A percentile compares a stretch with the other conserved stretches of the same genome.
Conservation (phyloP, 2,329 filamentous ascomycete species). For the Knoxdaviesia proteae region DNA sequence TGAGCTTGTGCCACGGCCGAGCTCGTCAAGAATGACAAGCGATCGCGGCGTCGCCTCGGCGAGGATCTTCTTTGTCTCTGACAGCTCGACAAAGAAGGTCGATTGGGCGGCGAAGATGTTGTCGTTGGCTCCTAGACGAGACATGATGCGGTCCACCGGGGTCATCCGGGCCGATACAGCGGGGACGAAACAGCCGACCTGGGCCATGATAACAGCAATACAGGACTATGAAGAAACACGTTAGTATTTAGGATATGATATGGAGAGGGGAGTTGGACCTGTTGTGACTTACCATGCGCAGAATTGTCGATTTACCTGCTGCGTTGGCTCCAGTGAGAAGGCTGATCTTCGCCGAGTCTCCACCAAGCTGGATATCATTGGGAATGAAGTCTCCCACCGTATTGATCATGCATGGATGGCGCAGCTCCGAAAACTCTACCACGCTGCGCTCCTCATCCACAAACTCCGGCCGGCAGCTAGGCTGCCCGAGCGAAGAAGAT, state of each 20-base stretch:
- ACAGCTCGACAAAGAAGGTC: slow-evolving; percentile 94
- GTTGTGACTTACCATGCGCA: slow-evolving; percentile 55
- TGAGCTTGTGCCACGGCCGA: slow-evolving; percentile 82
- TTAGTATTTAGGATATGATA: background rate
- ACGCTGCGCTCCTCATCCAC: slow-evolving; percentile 67
- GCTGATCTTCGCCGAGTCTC: slow-evolving; percentile 62
- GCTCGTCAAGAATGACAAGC: slow-evolving; percentile 88
- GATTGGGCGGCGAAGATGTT: slow-evolving; percentile 97
- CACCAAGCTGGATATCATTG: slow-evolving; percentile 78
- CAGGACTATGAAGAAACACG: slow-evolving; percentile 42
- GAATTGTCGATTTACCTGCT: slow-evolving; percentile 86
- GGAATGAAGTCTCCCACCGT: slow-evolving; percentile 89
- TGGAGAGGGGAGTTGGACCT: too few species aligned
- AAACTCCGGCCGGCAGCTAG: slow-evolving; percentile 76
- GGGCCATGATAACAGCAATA: slow-evolving; percentile 89
- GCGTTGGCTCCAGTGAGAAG: slow-evolving; percentile 91
- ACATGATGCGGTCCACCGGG: slow-evolving; percentile 95
- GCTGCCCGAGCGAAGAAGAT: slow-evolving; percentile 63
- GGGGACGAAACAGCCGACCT: slow-evolving; percentile 84
- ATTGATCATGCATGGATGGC: slow-evolving; percentile 85
- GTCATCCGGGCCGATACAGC: slow-evolving; percentile 66
- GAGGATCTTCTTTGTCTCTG: slow-evolving; percentile 95
- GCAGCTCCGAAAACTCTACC: slow-evolving; percentile 78
- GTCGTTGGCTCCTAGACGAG: slow-evolving; percentile 87
- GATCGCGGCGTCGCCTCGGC: slow-evolving; percentile 84